A percentile compares a stretch with the other conserved stretches of the same genome.
These are phyloP conservation scores for Podaxis pistillaris DNA, from an alignment of 768 basidiomycete genomes.

Conservation along the genomic window DNA sequence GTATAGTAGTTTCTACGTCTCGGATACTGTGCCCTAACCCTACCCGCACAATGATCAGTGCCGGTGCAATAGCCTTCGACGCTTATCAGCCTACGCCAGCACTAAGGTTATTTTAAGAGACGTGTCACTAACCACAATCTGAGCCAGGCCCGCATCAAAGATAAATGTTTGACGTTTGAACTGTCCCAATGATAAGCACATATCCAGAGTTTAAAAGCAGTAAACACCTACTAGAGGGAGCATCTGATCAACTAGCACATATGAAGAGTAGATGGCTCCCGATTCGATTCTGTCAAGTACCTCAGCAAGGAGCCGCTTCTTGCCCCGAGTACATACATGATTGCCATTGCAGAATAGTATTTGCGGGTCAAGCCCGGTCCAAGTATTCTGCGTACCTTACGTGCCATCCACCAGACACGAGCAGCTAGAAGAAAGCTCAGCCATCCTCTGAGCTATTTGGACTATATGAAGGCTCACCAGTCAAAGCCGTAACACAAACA, in stretches of 20 bases:
- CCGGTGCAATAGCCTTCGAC: neutral
- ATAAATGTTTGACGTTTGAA: constrained; percentile 13
- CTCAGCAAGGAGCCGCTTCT: neutral
- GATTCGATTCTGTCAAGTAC: constrained; percentile 32
- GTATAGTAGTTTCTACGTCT: constrained; percentile 2
- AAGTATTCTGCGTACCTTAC: constrained; percentile 25
- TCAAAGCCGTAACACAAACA: constrained; percentile 30
- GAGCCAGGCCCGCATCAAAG: constrained; percentile 27
- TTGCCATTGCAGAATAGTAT: constrained; percentile 32
- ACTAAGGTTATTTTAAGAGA: neutral
- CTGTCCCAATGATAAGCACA: neutral
- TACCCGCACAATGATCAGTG: neutral
- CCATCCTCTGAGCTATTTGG: neutral
- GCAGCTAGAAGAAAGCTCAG: constrained; percentile 23
- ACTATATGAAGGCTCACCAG: constrained; percentile 24
- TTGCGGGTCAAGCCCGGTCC: constrained; percentile 27
- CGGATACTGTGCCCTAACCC: neutral
- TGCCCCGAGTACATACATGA: constrained; percentile 29
- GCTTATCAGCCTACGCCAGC: neutral
- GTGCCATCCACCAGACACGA: constrained; percentile 33
- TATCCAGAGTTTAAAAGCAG: neutral
- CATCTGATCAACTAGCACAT: neutral
- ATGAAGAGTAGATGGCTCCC: constrained; percentile 32
- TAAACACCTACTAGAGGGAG: neutral
- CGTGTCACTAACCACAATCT: constrained; percentile 12